These are phyloP conservation scores for Conticribra weissflogii DNA, from an alignment of 108 stramenopile species.

Conservation along the genomic window DNA sequence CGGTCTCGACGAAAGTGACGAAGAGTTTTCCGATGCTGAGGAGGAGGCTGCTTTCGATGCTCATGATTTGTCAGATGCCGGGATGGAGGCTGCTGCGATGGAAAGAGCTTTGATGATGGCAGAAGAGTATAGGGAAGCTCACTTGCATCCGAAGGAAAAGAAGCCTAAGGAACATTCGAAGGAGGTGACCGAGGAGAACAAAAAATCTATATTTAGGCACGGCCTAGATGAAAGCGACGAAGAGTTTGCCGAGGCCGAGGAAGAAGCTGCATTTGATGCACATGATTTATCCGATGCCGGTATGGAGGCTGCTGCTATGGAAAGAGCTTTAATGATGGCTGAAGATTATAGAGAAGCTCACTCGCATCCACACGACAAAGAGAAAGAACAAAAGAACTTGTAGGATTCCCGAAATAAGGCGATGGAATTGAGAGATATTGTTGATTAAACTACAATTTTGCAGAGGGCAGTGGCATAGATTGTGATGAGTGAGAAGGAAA, in stretches of 20 bases:
- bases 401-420: too few relatives aligned
- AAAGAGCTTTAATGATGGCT: constrained; percentile 48
- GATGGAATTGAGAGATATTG: too few relatives aligned
- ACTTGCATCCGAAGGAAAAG: too few relatives aligned
- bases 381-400: too few relatives aligned
- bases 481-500: too few relatives aligned
- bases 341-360: constrained; percentile 23
- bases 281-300: constrained; percentile 47
- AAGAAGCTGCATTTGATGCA: constrained; percentile 40
- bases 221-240: constrained; percentile 11
- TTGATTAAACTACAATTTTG: too few relatives aligned
- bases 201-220: too few relatives aligned
- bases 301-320: constrained; percentile 47
- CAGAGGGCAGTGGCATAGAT: too few relatives aligned
- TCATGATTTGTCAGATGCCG: constrained; percentile 41
- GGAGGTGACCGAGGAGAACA: too few relatives aligned
- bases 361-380: too few relatives aligned
- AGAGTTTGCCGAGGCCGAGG: constrained; percentile 40
- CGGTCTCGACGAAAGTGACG: constrained; percentile 11
- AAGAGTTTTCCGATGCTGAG: constrained; percentile 41
- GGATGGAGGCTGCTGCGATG: constrained; percentile 47
- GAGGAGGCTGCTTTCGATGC: constrained; percentile 43
- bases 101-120: constrained; percentile 51
- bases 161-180: too few relatives aligned
- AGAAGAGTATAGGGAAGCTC: constrained; percentile 20